These are phyloP conservation scores for Ballota nigra DNA, from an alignment of 257 asterid genomes.

Conservation along the genomic window DNA sequence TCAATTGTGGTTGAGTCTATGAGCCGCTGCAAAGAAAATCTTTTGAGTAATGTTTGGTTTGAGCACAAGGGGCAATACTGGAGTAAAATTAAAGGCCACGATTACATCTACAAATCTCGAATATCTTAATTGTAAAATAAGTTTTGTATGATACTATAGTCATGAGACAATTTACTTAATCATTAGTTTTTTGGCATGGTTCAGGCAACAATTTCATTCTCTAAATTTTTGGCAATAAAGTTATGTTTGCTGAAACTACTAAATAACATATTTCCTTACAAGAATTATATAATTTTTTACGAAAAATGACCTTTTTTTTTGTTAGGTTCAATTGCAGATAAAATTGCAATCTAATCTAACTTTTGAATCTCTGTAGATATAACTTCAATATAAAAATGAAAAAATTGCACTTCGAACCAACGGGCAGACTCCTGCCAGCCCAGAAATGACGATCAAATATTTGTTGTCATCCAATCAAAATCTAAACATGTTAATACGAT, in stretches of 20 bases:
- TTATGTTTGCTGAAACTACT: not conserved
- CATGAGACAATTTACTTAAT: no score
- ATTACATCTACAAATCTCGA: no score
- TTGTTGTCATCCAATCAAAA: not conserved
- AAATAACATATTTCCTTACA: not conserved
- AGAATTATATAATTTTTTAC: not conserved
- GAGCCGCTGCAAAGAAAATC: slow-evolving; percentile 50
- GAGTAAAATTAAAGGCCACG: not conserved
- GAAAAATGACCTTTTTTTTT: not conserved
- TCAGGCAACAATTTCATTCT: not conserved
- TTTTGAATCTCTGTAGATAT: no score
- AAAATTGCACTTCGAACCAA: no score
- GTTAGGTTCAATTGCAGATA: no score
- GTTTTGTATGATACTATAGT: no score
- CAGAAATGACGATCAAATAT: not conserved
- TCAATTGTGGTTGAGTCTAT: slow-evolving; percentile 53
- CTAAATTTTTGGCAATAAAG: not conserved
- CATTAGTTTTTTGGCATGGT: no score
- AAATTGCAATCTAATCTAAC: no score
- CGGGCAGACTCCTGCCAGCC: no score
- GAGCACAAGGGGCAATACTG: not conserved
- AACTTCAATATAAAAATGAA: no score
- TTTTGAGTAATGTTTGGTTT: not conserved
- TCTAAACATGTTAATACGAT: no score
- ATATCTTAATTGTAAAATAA: no score